phyloP scores from a whole-genome alignment of 1,284 basidiomycete genomes.

The Ganoderma meredithae region DNA sequence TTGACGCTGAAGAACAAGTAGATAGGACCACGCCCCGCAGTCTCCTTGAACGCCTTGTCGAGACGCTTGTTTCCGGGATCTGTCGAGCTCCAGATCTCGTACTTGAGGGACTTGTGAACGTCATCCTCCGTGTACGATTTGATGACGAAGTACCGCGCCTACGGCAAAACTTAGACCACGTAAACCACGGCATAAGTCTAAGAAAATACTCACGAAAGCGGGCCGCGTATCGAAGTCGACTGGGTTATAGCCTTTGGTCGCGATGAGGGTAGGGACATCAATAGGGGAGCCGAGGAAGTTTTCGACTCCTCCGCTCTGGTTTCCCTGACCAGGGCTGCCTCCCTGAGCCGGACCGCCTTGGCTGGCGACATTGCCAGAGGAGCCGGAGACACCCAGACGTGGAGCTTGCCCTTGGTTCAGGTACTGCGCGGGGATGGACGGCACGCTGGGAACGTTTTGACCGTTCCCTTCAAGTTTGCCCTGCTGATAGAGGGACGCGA shows the following conservation, averaged over 20 bases:
- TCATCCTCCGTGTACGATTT: constrained; percentile 98
- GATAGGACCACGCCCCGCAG: constrained; percentile 84
- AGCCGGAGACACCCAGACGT: constrained; percentile 48
- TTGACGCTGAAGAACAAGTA: constrained; percentile 98
- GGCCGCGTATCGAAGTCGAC: constrained; percentile 85
- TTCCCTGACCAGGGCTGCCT: constrained; percentile 38
- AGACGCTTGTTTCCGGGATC: constrained; percentile 95
- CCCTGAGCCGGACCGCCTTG: constrained; percentile 29
- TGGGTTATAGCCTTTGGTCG: constrained; percentile 92
- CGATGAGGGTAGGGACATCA: constrained; percentile 87
- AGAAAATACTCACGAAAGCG: constrained; percentile 61
- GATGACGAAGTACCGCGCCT: constrained; percentile 96
- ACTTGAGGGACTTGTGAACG: constrained; percentile 95
- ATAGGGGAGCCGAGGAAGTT: constrained; percentile 66
- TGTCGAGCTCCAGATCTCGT: constrained; percentile 97
- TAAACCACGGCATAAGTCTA: constrained; percentile 8
- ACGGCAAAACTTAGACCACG: constrained; percentile 22
- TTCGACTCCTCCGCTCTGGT: constrained; percentile 34
- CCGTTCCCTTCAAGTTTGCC: constrained; percentile 45
- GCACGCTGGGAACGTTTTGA: constrained; percentile 65
- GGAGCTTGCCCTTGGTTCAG: constrained; percentile 59
- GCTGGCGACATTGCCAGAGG: constrained; percentile 30
- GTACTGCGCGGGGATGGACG: constrained; percentile 75
- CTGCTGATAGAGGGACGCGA: constrained; percentile 65
- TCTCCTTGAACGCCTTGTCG: constrained; percentile 95